phyloP scores from a whole-genome alignment of 768 basidiomycete species.

The Pisolithus microcarpus region DNA sequence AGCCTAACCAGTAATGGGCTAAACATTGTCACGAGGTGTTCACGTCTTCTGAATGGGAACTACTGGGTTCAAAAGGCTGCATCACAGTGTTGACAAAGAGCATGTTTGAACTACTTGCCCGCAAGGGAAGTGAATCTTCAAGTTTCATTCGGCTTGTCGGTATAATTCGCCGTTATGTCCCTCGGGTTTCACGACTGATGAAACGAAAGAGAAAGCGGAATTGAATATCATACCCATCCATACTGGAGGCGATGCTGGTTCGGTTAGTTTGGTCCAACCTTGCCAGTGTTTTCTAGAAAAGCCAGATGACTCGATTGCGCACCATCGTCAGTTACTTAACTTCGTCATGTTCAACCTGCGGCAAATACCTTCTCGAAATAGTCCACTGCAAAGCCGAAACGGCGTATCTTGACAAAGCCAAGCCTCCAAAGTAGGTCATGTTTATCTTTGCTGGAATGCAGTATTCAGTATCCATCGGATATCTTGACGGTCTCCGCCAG shows the following conservation, averaged over 20 bases:
- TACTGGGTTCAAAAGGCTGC: conserved; percentile 59
- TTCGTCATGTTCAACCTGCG: conserved; percentile 76
- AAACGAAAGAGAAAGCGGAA: conserved; percentile 48
- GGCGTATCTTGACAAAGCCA: conserved; percentile 58
- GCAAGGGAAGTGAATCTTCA: conserved; percentile 40
- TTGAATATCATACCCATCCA: conserved; percentile 57
- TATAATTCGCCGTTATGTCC: background rate
- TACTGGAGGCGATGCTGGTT: background rate
- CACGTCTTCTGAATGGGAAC: conserved; percentile 52
- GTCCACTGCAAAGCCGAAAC: conserved; percentile 77
- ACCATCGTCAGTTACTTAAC: conserved; percentile 68
- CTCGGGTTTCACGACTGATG: conserved; percentile 46
- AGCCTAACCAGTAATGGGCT: background rate
- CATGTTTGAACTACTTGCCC: conserved; percentile 60
- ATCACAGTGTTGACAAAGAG: conserved; percentile 41
- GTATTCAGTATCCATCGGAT: conserved; percentile 36
- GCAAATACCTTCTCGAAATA: conserved; percentile 76
- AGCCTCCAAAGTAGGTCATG: conserved; percentile 45
- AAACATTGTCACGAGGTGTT: conserved; percentile 46
- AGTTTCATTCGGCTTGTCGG: background rate
- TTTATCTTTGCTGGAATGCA: too few species aligned
- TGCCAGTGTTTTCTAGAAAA: conserved; percentile 56
- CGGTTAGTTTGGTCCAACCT: conserved; percentile 40
- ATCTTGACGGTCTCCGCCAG: conserved; percentile 70
- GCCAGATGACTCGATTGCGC: conserved; percentile 33